Base-by-base conservation (phyloP, 352 stramenopile genomes). In the Phytophthora pisi region DNA sequence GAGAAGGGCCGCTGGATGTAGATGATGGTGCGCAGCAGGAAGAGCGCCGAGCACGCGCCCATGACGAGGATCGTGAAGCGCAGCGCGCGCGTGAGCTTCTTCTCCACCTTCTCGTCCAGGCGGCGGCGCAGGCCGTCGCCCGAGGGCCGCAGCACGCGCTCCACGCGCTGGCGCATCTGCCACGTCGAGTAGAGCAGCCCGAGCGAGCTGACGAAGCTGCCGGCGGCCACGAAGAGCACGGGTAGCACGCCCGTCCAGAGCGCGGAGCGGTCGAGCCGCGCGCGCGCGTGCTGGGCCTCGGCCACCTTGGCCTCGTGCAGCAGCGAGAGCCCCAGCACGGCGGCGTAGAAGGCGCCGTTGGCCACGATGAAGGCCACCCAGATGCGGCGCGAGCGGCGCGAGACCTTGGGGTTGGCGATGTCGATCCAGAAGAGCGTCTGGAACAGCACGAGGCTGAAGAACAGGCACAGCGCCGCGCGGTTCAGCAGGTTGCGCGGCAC, bases 351-450 rank as follows among this genome's bases (percentile, higher is more conserved):
- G 23, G 89, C 57, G 6, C 77, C 77, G 60, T 96, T 96, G 26
- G 84, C 75, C 38, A 88, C 36, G 9, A 90, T 40, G 46, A 93
- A 96, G 9, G 82, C 72, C 43, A 86, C 67, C 88, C 88, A 96
- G 61, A 96, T 89, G 38, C 86, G 84, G 18, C 77, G 77, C 9
- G 88, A 96, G 51, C 88, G 81, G 5, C 67, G 68, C 38, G 86
- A 94, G 38, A 90, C 61, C 66, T 91, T 90, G 8, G 88, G 83
- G 66, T 96, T 96, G 52, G 84, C 84, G 55, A 96, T 93, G 72
- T 96, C 88, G 60, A 96, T 75, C 88, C 88, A 96, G 46, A 93
- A 89, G 36, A 96, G 74, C 61, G 92, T 89, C 55, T 96, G 86
- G 74, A 94, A 93, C 34, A 93, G 78, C 64, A 93, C 82, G 61